These are phyloP conservation scores for Cicer arietinum DNA, from an alignment of 306 rosid species.

Conservation along the genomic window DNA sequence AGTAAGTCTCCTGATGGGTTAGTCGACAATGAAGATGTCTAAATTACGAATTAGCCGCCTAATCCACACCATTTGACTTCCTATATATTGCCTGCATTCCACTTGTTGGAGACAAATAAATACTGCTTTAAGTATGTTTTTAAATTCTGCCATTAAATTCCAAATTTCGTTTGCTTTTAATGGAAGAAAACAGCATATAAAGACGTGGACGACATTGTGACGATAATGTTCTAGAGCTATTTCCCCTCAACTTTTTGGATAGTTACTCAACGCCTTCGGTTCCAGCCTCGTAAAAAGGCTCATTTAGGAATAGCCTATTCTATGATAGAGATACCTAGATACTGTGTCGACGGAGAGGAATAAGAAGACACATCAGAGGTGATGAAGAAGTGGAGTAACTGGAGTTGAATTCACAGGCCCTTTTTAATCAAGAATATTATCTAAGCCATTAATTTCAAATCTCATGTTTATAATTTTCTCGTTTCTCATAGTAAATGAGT, in stretches of 20 bases:
- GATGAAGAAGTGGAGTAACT: neutral
- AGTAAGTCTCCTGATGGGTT: neutral
- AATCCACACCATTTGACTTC: neutral
- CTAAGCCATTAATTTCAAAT: neutral
- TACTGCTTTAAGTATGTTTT: neutral
- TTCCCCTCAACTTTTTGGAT: neutral
- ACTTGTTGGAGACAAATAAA: neutral
- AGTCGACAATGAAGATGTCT: neutral
- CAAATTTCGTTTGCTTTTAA: neutral
- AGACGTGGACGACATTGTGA: neutral
- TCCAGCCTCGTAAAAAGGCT: neutral
- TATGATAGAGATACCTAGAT: neutral
- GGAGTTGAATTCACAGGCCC: neutral
- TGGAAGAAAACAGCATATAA: neutral
- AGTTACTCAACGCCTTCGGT: neutral
- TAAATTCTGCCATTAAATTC: neutral
- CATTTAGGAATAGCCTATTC: constrained; percentile 3
- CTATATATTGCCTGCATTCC: neutral
- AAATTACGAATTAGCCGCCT: neutral
- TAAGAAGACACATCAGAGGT: neutral
- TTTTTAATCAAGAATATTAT: neutral
- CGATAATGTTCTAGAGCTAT: neutral
- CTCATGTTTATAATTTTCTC: neutral
- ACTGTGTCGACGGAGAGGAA: neutral
- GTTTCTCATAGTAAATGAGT: neutral